Conservation (phyloP, 176 grass and related monocot species). For the Hsuehochloa calcarea region DNA sequence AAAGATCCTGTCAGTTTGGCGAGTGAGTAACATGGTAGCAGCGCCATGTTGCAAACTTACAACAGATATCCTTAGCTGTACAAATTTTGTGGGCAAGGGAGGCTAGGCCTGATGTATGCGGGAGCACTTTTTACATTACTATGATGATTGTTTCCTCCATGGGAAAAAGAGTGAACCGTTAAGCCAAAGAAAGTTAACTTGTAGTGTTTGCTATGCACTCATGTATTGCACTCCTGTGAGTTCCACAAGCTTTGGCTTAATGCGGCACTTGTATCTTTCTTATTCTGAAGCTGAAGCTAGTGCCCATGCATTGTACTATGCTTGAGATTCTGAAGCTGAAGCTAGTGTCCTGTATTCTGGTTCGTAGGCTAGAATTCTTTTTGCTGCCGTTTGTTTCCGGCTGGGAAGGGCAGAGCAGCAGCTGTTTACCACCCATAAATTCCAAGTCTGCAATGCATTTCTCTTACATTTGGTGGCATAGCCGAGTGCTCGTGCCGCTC, state of each 20-base stretch:
- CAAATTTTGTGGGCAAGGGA: slow-evolving; percentile 34
- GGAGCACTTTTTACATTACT: not conserved
- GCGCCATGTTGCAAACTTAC: not conserved
- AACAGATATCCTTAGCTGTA: slow-evolving; percentile 35
- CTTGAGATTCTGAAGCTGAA: not conserved
- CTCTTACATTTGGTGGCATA: not conserved
- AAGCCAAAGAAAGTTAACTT: not conserved
- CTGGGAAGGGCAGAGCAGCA: not conserved
- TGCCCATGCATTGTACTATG: not conserved
- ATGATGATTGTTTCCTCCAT: not conserved
- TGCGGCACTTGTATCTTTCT: not conserved
- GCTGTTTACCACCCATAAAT: not conserved
- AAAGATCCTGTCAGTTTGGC: slow-evolving; percentile 55
- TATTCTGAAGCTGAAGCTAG: no score
- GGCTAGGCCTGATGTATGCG: slow-evolving; percentile 5
- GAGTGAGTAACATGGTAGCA: slow-evolving; percentile 34
- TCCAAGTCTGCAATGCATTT: not conserved
- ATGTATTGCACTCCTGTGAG: not conserved
- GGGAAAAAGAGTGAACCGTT: slow-evolving; percentile 2
- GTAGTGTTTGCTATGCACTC: not conserved
- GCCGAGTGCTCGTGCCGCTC: no score
- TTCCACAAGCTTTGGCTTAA: not conserved
- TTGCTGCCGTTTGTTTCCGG: not conserved
- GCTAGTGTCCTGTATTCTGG: not conserved
- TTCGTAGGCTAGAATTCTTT: not conserved